These are phyloP conservation scores for Roridomyces roridus DNA, from an alignment of 768 basidiomycete genomes.

Conservation along the genomic window DNA sequence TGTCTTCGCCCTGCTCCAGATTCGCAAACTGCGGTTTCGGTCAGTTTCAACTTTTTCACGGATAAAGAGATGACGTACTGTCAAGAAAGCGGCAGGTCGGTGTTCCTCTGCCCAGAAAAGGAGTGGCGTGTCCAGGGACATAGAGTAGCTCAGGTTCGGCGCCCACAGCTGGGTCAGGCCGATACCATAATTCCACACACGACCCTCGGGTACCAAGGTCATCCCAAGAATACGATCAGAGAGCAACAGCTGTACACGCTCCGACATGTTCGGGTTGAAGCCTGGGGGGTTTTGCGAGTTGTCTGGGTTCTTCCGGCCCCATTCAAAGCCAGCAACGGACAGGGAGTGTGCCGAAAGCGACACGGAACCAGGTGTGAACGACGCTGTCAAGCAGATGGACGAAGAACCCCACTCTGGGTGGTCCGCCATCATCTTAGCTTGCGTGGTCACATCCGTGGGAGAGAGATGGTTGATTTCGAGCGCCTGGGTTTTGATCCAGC, in stretches of 20 bases:
- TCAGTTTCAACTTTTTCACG: conserved; percentile 6
- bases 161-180: conserved; percentile 94
- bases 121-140: conserved; percentile 91
- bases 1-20: conserved; percentile 89
- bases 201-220: conserved; percentile 93
- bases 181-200: conserved; percentile 96
- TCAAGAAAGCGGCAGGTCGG: conserved; percentile 92
- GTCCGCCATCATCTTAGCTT: conserved; percentile 96
- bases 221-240: conserved; percentile 97
- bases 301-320: conserved; percentile 94
- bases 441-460: conserved; percentile 91
- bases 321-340: conserved; percentile 93
- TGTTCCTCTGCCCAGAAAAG: conserved; percentile 97
- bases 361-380: conserved; percentile 98
- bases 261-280: conserved; percentile 99
- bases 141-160: conserved; percentile 77
- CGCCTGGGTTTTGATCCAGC: conserved; percentile 97
- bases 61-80: conserved; percentile 54
- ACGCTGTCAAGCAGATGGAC: conserved; percentile 91
- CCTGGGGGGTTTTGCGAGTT: conserved; percentile 86
- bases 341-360: conserved; percentile 93
- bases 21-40: conserved; percentile 73
- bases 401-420: conserved; percentile 95
- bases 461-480: conserved; percentile 92
- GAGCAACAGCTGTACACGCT: conserved; percentile 89